Evolutionary conservation across 2,329 filamentous ascomycete genomes (phyloP).

Genomic region (Cercospora sojina): DNA sequence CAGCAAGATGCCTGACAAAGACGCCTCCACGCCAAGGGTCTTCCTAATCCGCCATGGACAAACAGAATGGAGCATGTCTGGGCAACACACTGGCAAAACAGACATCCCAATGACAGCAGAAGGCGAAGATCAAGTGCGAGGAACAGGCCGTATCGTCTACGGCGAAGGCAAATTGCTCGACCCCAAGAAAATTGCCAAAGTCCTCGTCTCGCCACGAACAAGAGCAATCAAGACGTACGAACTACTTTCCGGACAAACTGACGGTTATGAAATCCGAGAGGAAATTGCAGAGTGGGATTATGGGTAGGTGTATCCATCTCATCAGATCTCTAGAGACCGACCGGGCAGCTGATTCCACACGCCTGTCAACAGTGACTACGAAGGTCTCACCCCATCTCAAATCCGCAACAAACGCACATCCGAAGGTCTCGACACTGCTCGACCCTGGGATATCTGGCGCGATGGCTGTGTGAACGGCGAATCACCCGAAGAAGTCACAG

Average conservation of each 20-base stretch:
- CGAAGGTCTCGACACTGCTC: conserved; percentile 55
- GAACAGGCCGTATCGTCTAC: conserved; percentile 49
- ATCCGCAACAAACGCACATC: conserved; percentile 62
- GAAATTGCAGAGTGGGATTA: conserved; percentile 86
- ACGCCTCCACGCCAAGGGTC: conserved; percentile 62
- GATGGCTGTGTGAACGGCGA: conserved; percentile 85
- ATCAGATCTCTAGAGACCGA: too few species aligned
- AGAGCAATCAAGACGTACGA: conserved; percentile 53
- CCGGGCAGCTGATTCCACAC: conserved; percentile 32
- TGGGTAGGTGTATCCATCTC: conserved; percentile 42
- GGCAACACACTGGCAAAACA: conserved; percentile 74
- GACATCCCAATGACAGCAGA: conserved; percentile 82
- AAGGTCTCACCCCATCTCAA: conserved; percentile 71
- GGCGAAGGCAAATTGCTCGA: conserved; percentile 54
- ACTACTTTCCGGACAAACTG: conserved; percentile 42
- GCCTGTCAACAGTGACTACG: conserved; percentile 54
- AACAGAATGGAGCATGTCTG: conserved; percentile 90
- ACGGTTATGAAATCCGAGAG: conserved; percentile 55
- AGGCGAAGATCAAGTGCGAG: conserved; percentile 64
- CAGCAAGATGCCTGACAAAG: conserved; percentile 38
- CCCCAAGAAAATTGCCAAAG: conserved; percentile 47
- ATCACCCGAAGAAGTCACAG: conserved; percentile 66
- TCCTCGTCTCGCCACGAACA: conserved; percentile 53
- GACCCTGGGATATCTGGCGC: conserved; percentile 81
- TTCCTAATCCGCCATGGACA: conserved; percentile 89